phyloP scores from a whole-genome alignment of 352 stramenopile genomes.

The Globisporangium spiculum region DNA sequence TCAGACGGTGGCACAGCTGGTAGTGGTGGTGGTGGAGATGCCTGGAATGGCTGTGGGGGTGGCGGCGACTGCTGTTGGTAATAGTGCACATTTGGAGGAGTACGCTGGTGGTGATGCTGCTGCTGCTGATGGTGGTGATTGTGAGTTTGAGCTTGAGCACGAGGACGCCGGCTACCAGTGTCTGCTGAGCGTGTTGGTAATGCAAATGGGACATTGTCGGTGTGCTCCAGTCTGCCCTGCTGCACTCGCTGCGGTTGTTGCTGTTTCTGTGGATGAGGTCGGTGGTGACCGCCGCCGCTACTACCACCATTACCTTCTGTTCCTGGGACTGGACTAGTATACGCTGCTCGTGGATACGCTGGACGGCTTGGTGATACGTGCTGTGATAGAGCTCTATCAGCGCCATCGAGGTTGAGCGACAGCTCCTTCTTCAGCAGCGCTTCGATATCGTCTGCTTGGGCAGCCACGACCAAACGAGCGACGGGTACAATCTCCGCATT shows the following conservation, averaged over 20 bases:
- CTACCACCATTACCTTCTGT: neutral
- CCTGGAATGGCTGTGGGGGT: neutral
- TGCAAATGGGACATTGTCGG: neutral
- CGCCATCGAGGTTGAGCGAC: neutral
- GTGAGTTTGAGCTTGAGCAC: neutral
- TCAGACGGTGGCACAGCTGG: neutral
- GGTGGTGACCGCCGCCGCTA: neutral
- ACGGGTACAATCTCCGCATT: neutral
- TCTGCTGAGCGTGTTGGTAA: neutral
- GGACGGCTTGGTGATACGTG: neutral
- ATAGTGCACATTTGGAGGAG: no score
- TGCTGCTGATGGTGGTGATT: neutral
- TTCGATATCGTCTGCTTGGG: slow-evolving; percentile 5
- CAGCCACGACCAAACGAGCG: neutral
- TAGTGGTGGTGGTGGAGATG: neutral
- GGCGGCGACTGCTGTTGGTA: neutral
- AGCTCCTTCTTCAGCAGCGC: slow-evolving; percentile 15
- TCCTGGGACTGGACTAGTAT: neutral
- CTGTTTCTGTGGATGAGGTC: neutral
- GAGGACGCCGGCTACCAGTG: neutral
- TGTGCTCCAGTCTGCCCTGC: neutral
- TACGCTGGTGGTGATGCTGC: neutral
- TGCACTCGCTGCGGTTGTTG: slow-evolving; percentile 1
- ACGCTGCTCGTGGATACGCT: neutral
- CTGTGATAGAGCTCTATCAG: neutral